Evolutionary conservation across 116 monocot genomes (phyloP).

Genomic region (Zostera marina): DNA sequence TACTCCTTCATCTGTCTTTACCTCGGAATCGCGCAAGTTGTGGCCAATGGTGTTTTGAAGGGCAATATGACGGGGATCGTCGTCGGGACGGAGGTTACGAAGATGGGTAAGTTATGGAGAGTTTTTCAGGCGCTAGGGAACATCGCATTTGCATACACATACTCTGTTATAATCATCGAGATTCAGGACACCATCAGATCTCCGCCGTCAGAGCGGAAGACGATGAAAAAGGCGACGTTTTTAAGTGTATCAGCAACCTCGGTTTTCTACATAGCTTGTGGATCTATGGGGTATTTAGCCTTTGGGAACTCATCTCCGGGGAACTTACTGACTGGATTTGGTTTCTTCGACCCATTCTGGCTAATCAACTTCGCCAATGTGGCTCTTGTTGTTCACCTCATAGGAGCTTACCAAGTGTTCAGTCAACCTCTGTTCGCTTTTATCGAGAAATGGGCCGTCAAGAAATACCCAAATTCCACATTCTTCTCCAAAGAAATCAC

Average conservation of each 20-base stretch:
- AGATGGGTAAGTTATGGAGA: conserved; percentile 51
- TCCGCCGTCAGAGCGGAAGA: conserved; percentile 50
- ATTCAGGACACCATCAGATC: conserved; percentile 67
- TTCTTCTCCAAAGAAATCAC: conserved; percentile 26
- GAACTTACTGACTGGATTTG: conserved; percentile 68
- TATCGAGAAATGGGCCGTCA: conserved; percentile 24
- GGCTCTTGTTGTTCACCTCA: conserved; percentile 55
- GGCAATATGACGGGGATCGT: conserved; percentile 52
- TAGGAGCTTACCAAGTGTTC: conserved; percentile 59
- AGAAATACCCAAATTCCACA: conserved; percentile 20
- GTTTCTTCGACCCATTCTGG: conserved; percentile 67
- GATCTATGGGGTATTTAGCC: conserved; percentile 64
- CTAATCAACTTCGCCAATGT: conserved; percentile 53
- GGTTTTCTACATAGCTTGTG: conserved; percentile 52
- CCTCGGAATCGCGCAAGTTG: conserved; percentile 20
- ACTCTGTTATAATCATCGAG: conserved; percentile 71
- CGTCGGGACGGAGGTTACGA: conserved; percentile 16
- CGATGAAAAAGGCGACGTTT: conserved; percentile 49
- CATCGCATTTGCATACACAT: conserved; percentile 82
- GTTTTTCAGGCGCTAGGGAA: conserved; percentile 67
- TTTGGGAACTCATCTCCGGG: conserved; percentile 46
- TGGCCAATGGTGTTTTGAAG: conserved; percentile 27
- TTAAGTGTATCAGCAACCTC: conserved; percentile 40
- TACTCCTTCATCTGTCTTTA: conserved; percentile 43
- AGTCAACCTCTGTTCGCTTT: conserved; percentile 70